Conservation (phyloP, 129 eudicot genomes). For the Artemisia annua region DNA sequence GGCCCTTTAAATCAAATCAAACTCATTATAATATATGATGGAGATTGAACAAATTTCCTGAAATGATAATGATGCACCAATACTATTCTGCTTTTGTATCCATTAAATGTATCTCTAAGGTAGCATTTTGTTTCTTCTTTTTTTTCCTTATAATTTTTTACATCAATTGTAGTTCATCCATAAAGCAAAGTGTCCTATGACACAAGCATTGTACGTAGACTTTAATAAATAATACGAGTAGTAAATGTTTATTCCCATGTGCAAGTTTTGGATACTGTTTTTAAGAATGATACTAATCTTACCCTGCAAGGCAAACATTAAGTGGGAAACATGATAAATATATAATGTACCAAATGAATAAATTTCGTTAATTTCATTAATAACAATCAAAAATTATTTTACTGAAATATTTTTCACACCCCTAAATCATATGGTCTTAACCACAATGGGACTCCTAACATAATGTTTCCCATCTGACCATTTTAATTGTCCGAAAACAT, state of each 20-base stretch:
- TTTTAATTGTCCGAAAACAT: constrained; percentile 70
- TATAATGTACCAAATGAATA: constrained; percentile 17
- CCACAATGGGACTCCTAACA: constrained; percentile 82
- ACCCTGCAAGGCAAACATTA: not conserved
- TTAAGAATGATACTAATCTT: not conserved
- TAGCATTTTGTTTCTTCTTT: constrained; percentile 17
- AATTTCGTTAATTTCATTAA: constrained; percentile 19
- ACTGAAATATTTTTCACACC: constrained; percentile 27
- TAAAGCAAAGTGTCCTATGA: constrained; percentile 11
- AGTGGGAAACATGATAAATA: not conserved
- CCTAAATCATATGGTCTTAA: constrained; percentile 44
- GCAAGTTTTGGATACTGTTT: no score
- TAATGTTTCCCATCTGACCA: constrained; percentile 83
- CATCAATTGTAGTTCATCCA: constrained; percentile 21
- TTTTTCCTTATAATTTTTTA: constrained; percentile 14
- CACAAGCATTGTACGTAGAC: constrained; percentile 1
- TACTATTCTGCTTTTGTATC: constrained; percentile 20
- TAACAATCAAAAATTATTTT: constrained; percentile 27
- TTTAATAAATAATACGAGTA: not conserved
- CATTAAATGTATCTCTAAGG: constrained; percentile 19
- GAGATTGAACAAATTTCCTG: constrained; percentile 24
- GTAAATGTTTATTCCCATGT: no score
- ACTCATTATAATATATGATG: constrained; percentile 9
- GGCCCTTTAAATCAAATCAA: constrained; percentile 24
- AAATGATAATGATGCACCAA: constrained; percentile 21